Conservation (phyloP, 148 eudicot genomes). For the Silene latifolia region DNA sequence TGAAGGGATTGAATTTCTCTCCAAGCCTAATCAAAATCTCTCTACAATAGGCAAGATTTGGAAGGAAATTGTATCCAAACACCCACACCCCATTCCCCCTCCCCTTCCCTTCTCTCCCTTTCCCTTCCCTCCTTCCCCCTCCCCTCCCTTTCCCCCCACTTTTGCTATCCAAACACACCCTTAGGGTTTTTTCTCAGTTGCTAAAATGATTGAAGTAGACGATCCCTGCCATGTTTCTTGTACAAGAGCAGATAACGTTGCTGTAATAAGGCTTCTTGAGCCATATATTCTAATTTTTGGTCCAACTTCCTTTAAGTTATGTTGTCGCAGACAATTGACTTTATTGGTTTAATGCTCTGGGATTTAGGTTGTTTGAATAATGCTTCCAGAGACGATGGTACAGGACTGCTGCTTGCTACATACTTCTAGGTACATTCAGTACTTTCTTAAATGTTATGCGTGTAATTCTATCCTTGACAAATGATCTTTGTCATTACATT, state of each 20-base stretch:
- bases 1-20: too few relatives aligned
- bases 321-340: neutral
- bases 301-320: neutral
- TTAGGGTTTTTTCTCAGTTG: neutral
- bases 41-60: too few relatives aligned
- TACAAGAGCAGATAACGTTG: neutral
- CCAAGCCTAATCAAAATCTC: too few relatives aligned
- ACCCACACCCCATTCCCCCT: too few relatives aligned
- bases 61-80: too few relatives aligned
- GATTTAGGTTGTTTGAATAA: conserved; percentile 88
- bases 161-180: too few relatives aligned
- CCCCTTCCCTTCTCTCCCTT: too few relatives aligned
- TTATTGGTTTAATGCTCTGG: neutral
- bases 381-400: conserved; percentile 96
- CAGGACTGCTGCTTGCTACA: conserved; percentile 95
- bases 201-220: neutral
- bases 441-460: conserved; percentile 6
- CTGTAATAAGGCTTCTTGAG: neutral
- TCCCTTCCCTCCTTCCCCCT: too few relatives aligned
- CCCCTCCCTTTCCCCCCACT: too few relatives aligned
- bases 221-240: neutral
- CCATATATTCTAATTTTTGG: neutral
- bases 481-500: neutral
- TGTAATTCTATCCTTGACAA: neutral
- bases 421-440: conserved; percentile 64